A percentile compares a stretch with the other conserved stretches of the same genome.
Conservation (phyloP, 2,329 filamentous ascomycete species). For the Alternaria consortialis region DNA sequence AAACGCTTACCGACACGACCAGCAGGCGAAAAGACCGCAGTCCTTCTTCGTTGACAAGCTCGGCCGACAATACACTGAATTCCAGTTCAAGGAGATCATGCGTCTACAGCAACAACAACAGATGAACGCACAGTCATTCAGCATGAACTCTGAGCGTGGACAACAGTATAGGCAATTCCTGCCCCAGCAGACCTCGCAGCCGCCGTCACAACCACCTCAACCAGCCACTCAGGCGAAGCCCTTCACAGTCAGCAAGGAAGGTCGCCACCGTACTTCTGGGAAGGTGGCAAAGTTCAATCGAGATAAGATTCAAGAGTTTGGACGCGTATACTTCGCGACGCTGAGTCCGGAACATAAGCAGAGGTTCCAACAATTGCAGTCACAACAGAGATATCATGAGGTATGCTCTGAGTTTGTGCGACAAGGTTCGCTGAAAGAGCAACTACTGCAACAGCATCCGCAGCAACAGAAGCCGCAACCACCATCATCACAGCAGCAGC, state of each 20-base stretch:
- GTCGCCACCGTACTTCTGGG: background rate
- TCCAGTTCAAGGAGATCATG: background rate
- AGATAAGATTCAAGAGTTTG: background rate
- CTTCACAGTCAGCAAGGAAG: background rate
- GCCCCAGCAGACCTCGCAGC: background rate
- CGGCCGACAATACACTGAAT: background rate
- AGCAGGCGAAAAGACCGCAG: background rate
- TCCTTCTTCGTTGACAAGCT: background rate
- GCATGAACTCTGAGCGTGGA: background rate
- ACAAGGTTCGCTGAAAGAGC: no score
- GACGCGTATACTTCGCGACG: background rate
- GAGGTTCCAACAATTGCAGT: background rate
- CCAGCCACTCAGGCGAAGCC: background rate
- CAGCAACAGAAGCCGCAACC: background rate
- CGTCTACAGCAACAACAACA: background rate
- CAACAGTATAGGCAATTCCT: background rate
- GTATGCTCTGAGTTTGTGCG: background rate
- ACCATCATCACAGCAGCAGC: background rate
- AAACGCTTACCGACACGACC: background rate
- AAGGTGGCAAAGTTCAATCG: background rate
- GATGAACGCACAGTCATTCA: background rate
- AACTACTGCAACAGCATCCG: background rate
- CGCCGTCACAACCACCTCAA: background rate
- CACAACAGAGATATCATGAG: background rate
- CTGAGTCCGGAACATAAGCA: background rate